phyloP scores from a whole-genome alignment of 2,329 filamentous ascomycete genomes.

The Exophiala xenobiotica region DNA sequence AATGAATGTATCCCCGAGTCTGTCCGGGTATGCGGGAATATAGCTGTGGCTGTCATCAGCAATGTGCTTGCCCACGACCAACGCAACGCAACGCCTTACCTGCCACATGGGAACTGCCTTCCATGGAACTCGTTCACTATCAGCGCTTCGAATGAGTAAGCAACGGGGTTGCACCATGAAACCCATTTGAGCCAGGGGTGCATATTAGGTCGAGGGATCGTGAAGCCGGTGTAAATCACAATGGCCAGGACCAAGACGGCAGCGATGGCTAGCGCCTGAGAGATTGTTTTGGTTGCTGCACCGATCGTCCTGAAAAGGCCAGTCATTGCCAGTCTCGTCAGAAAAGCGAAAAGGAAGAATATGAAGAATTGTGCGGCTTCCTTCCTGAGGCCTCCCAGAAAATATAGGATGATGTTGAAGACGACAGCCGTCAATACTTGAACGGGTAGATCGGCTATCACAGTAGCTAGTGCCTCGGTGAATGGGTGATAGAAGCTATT shows the following conservation, averaged over 20 bases:
- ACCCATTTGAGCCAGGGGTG: conserved; percentile 67
- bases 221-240: conserved; percentile 67
- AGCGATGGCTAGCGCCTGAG: conserved; percentile 60
- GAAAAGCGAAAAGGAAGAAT: conserved; percentile 69
- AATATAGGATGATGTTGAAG: conserved; percentile 81
- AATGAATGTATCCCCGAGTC: conserved; percentile 67
- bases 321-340: conserved; percentile 55
- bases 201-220: conserved; percentile 59
- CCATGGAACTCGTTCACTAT: conserved; percentile 59
- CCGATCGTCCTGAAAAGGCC: conserved; percentile 63
- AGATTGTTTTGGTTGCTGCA: conserved; percentile 59
- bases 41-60: conserved; percentile 35
- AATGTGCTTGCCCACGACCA: conserved; percentile 52
- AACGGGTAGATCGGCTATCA: conserved; percentile 81
- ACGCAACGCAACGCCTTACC: conserved; percentile 45
- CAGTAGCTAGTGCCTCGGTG: conserved; percentile 80
- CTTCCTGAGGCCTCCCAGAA: conserved; percentile 77
- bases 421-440: conserved; percentile 69
- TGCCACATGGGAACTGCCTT: conserved; percentile 43
- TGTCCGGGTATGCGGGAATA: conserved; percentile 44
- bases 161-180: conserved; percentile 63
- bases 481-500: conserved; percentile 84
- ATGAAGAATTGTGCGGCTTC: conserved; percentile 79
- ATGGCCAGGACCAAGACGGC: conserved; percentile 55
- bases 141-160: conserved; percentile 64